Evolutionary conservation across 2,329 filamentous ascomycete genomes (phyloP), one percentile per base, ranked within the genome.

Genomic region (Penicillium sclerotigenum): DNA sequence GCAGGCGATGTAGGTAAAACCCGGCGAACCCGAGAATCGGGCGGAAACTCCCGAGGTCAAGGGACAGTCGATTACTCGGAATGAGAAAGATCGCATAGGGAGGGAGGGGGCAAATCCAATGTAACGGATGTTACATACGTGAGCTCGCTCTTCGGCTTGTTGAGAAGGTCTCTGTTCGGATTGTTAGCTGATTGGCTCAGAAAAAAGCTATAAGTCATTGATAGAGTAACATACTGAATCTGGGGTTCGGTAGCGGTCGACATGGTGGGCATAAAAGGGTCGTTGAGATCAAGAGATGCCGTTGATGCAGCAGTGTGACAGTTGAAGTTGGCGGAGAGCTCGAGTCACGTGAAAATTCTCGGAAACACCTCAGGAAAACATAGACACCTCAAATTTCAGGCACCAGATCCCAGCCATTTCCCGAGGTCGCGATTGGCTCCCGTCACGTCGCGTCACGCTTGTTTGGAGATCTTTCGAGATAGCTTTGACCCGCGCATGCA

Each of bases 61-160:
- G 20, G 43, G 51, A 34, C 36, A 47, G 50, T 55, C 34, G 34
- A 55, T 52, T 33, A 20, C 26, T 38, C 47, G 10, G 11, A 45
- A 48, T 38, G 58, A 46, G 54, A 4, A 41, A 33, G 5, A 20
- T 7, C 45, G 37, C 52, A 34, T 51, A 45, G 40, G 43, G 29
- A 57, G 46, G 10, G 53, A 51, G 24, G n/a, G 26, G 29, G 29
- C 11, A 53, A 54, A 28, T 18, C 20, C 4, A 34, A 28, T 54
- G 14, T 34, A 20, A 48, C 24, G 52, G 31, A 20, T 40, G 37
- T 43, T 43, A 83, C 88, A 67, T 86, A 95, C 91, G 91, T 96
- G 77, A 96, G 88, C 74, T 97, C 92, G 70, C 83, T 86, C 77
- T 91, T 90, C 64, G 90, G 87, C 83, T 96, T 96, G 75, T 84